Evolutionary conservation across 106 monocot species (phyloP), one percentile per base, ranked within the genome.

Genomic region (Allium fistulosum): DNA sequence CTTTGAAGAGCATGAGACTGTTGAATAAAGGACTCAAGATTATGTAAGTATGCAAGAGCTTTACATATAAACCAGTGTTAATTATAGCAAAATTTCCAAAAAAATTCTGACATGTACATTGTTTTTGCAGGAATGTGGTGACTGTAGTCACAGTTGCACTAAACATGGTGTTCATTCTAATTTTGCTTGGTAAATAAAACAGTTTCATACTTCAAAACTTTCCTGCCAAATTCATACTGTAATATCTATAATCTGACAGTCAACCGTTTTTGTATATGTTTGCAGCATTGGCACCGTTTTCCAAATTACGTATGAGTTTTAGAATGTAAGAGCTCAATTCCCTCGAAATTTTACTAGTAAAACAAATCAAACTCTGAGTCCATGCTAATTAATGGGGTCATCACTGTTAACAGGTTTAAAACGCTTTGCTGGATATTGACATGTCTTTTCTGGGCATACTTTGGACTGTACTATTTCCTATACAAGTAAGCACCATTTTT

Each of bases 381-480:
- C 37, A 37, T 37, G 37, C 37, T 37, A 37, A 37, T 37, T 37
- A 37, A 4, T 37, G 37, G 37, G 37, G 18, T 11, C 28, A 27
- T 28, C 8, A 2, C 1, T 37, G 37, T 37, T 66, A 16, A n/a
- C 77, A 99, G 97, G 81, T 63, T 89, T 65, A 62, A 85, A n/a
- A 64, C 66, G 15, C 10, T 99, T 48, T 84, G 86, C 71, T 99
- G 97, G 97, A 26, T 90, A 12, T 57, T 88, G 64, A 92, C 82
- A 75, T 70, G 61, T 61, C 77, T 99, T 56, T 79, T 87, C 70
- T 99, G 97, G 92, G 45, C 65, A 59, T 83, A 72, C 61, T 90
- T 92, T 46, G 97, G 92, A 15, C 55, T 99, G 46, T 99, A 92
- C 73, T 92, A 82, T 75, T 99, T 90, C 77, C 49, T 99, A 50